A percentile compares a stretch with the other conserved stretches of the same genome.
These are phyloP conservation scores for Hypoxylon rubiginosum DNA, from an alignment of 2,329 filamentous ascomycete genomes.

Conservation along the genomic window DNA sequence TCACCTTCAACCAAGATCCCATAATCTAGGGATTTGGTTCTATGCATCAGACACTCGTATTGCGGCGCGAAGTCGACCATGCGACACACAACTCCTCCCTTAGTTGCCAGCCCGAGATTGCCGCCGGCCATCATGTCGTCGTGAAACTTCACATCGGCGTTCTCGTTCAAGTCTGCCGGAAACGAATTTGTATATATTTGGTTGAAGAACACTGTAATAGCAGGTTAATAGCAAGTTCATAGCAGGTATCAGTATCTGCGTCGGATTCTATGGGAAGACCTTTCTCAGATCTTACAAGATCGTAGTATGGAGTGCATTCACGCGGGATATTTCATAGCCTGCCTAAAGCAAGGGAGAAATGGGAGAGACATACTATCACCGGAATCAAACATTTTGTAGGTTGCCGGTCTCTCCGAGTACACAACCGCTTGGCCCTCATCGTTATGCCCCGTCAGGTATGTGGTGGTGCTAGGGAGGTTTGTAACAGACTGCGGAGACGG, in stretches of 20 bases:
- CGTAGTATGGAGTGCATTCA: neutral
- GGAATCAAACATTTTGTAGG: constrained; percentile 51
- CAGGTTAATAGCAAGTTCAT: neutral
- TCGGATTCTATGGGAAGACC: neutral
- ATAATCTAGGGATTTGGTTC: constrained; percentile 67
- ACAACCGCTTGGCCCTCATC: constrained; percentile 53
- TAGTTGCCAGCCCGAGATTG: constrained; percentile 55
- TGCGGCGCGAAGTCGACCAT: constrained; percentile 63
- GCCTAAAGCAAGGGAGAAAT: too few species aligned
- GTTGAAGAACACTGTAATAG: constrained; percentile 56
- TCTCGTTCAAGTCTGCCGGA: constrained; percentile 56
- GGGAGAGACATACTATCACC: constrained; percentile 43
- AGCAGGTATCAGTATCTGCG: constrained; percentile 3
- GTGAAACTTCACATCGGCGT: constrained; percentile 58
- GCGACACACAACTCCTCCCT: constrained; percentile 55
- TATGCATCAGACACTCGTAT: constrained; percentile 62
- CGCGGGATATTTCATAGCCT: too few species aligned
- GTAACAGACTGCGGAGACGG: constrained; percentile 30
- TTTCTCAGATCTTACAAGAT: neutral
- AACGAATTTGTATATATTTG: constrained; percentile 60
- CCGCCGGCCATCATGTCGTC: constrained; percentile 53
- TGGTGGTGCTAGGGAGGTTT: constrained; percentile 42
- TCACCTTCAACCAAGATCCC: constrained; percentile 68
- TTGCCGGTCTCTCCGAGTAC: constrained; percentile 48
- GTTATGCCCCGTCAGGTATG: constrained; percentile 50